These are phyloP conservation scores for Pseudonitzschia pungens DNA, from an alignment of 108 stramenopile genomes.

Conservation along the genomic window DNA sequence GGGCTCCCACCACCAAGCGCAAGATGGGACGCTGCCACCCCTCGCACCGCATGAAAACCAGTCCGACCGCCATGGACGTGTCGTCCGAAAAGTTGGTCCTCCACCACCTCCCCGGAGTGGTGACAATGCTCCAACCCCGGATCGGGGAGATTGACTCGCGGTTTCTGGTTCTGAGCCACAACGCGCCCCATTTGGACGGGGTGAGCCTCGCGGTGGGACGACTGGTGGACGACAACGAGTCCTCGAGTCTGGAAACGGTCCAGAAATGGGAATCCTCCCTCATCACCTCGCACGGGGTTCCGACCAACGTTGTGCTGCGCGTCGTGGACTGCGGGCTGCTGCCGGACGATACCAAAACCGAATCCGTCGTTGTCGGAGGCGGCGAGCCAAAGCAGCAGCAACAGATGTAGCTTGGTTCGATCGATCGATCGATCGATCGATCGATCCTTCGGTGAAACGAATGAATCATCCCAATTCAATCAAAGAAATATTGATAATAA, in stretches of 20 bases:
- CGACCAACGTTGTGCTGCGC: slow-evolving; percentile 54
- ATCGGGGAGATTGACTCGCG: slow-evolving; percentile 78
- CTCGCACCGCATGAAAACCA: slow-evolving; percentile 22
- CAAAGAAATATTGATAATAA: too few species aligned
- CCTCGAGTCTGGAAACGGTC: slow-evolving; percentile 56
- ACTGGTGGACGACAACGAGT: slow-evolving; percentile 68
- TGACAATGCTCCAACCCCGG: slow-evolving; percentile 73
- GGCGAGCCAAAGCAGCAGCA: not conserved
- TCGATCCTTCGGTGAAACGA: too few species aligned
- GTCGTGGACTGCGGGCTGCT: slow-evolving; percentile 62
- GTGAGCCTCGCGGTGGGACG: slow-evolving; percentile 81
- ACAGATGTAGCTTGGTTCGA: too few species aligned
- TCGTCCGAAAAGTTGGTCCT: slow-evolving; percentile 42
- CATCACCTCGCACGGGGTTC: slow-evolving; percentile 71
- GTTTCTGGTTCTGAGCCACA: slow-evolving; percentile 66
- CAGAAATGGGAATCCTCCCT: slow-evolving; percentile 57
- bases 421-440: too few species aligned
- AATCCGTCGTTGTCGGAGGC: too few species aligned
- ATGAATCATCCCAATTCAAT: too few species aligned
- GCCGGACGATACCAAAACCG: slow-evolving; percentile 15
- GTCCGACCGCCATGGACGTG: slow-evolving; percentile 30
- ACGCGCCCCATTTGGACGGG: slow-evolving; percentile 83
- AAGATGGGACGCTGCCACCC: slow-evolving; percentile 35
- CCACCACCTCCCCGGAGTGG: slow-evolving; percentile 55
- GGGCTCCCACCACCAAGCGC: slow-evolving; percentile 1